These are phyloP conservation scores for Pouteria campechiana DNA, from an alignment of 179 eudicot species.

Conservation along the genomic window DNA sequence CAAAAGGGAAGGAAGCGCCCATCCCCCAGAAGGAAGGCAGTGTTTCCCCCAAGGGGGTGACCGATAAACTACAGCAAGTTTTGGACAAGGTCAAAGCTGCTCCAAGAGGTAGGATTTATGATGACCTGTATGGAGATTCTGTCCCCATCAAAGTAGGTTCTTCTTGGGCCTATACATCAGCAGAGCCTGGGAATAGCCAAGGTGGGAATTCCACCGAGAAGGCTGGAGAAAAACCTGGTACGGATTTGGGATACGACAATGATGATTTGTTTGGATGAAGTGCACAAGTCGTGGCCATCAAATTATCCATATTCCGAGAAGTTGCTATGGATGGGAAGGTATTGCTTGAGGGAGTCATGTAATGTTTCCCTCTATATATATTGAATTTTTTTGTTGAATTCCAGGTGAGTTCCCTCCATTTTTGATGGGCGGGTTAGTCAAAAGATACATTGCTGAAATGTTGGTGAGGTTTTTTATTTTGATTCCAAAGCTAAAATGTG, in stretches of 20 bases:
- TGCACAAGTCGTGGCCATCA: no score
- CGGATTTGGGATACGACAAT: slow-evolving; percentile 28
- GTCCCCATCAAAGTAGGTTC: slow-evolving; percentile 64
- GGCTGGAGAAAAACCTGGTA: slow-evolving; percentile 11
- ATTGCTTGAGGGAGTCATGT: no score
- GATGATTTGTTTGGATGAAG: slow-evolving; percentile 75
- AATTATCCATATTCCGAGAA: no score
- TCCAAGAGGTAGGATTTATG: slow-evolving; percentile 65
- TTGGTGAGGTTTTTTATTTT: no score
- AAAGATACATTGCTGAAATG: no score
- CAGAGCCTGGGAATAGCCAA: slow-evolving; percentile 18
- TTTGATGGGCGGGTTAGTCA: no score
- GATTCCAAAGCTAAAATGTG: no score
- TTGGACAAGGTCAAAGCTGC: slow-evolving; percentile 71
- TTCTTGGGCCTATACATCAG: slow-evolving; percentile 74
- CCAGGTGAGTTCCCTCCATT: no score
- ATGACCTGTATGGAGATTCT: slow-evolving; percentile 78
- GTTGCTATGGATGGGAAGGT: no score
- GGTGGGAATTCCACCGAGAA: slow-evolving; percentile 12
- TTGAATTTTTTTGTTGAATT: no score
- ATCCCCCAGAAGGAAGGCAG: slow-evolving; percentile 45
- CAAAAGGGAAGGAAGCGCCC: slow-evolving; percentile 56
- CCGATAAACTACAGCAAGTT: slow-evolving; percentile 68
- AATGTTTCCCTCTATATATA: no score
- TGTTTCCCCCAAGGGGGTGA: slow-evolving; percentile 53